Percentiles rank a stretch among this genome's conserved stretches.
Evolutionary conservation across 1,139 yeast species (phyloP).

Genomic region (Blastobotrys capitulatus): DNA sequence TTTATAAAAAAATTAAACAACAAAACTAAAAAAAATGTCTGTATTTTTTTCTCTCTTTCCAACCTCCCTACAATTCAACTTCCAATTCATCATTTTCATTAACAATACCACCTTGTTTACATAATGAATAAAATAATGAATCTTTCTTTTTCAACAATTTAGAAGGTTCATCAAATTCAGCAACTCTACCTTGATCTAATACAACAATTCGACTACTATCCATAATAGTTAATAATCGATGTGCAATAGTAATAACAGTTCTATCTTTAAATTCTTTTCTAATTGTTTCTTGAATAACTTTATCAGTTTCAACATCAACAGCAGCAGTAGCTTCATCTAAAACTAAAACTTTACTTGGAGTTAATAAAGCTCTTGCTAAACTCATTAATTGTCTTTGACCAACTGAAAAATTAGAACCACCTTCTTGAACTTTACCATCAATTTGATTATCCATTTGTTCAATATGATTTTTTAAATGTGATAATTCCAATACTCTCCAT

Average conservation of each 20-base stretch:
- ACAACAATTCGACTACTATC: constrained; percentile 88
- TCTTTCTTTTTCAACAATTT: constrained; percentile 59
- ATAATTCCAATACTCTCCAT: constrained; percentile 79
- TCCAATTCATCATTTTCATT: constrained; percentile 17
- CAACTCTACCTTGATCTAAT: constrained; percentile 75
- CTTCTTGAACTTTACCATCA: constrained; percentile 64
- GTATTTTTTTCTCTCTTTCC: too few species aligned
- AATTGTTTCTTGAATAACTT: constrained; percentile 80
- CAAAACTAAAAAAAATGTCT: not conserved
- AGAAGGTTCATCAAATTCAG: constrained; percentile 80
- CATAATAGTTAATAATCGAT: constrained; percentile 86
- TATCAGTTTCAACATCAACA: constrained; percentile 92
- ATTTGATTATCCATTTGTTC: constrained; percentile 58
- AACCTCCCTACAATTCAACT: too few species aligned
- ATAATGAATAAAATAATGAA: constrained; percentile 71
- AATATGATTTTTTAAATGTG: constrained; percentile 79
- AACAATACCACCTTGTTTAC: constrained; percentile 52
- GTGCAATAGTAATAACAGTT: constrained; percentile 92
- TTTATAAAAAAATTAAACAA: not conserved
- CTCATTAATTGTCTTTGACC: constrained; percentile 94
- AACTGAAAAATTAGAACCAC: constrained; percentile 82
- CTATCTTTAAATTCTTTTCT: constrained; percentile 79
- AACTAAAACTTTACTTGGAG: constrained; percentile 71
- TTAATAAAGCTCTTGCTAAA: constrained; percentile 78
- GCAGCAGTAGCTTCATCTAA: constrained; percentile 98